phyloP scores from a whole-genome alignment of 2,329 filamentous ascomycete species.

The Fusarium duplospermum region DNA sequence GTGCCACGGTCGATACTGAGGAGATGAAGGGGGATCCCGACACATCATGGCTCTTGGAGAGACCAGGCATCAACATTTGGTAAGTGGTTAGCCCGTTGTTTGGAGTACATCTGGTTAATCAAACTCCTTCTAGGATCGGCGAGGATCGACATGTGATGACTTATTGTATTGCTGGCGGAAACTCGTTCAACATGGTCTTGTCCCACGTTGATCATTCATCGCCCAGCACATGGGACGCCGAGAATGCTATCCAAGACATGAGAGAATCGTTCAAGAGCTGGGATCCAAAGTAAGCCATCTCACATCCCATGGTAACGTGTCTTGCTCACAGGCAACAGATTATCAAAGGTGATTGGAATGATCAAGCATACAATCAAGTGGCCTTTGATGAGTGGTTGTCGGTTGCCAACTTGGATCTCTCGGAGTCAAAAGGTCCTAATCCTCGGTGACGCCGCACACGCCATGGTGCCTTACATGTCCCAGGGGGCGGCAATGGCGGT shows the following conservation, averaged over 20 bases:
- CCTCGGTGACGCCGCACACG: neutral
- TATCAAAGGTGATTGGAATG: neutral
- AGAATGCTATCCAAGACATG: neutral
- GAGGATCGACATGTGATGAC: neutral
- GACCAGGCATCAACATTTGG: neutral
- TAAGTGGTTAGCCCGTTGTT: neutral
- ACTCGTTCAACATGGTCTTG: neutral
- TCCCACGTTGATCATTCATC: neutral
- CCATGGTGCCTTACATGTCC: neutral
- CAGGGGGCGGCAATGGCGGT: neutral
- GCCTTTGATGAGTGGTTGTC: neutral
- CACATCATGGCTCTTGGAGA: neutral
- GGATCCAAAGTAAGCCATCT: neutral
- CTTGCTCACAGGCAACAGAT: neutral
- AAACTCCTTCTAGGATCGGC: neutral
- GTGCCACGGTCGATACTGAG: neutral
- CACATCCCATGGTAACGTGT: rapidly evolving
- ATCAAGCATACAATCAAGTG: neutral
- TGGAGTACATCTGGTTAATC: neutral
- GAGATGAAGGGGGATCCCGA: neutral
- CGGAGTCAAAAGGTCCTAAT: neutral
- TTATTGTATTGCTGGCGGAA: neutral
- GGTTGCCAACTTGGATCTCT: neutral
- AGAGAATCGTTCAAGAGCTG: neutral
- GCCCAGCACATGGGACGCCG: neutral